These are phyloP conservation scores for Spatholobus suberectus DNA, from an alignment of 306 rosid species.

Conservation along the genomic window DNA sequence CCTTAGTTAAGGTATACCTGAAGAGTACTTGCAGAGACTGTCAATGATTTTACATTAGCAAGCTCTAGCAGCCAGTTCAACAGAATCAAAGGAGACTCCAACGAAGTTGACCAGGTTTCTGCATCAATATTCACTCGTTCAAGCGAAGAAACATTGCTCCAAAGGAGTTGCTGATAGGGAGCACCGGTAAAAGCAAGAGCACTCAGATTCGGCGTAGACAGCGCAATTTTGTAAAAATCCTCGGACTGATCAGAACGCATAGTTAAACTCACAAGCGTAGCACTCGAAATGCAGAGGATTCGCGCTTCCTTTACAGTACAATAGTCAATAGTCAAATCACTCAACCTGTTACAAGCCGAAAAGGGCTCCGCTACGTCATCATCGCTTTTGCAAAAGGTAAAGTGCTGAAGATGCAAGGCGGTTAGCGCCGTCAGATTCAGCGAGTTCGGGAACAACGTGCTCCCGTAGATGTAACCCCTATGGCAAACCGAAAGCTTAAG, in stretches of 20 bases:
- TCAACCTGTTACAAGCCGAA: background rate
- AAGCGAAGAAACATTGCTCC: slow-evolving; percentile 29
- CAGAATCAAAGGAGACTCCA: slow-evolving; percentile 1
- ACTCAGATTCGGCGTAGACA: slow-evolving; percentile 8
- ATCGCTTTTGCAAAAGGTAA: background rate
- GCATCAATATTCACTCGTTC: slow-evolving; percentile 24
- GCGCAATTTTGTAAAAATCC: background rate
- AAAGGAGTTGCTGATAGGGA: background rate
- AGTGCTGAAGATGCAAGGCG: slow-evolving; percentile 6
- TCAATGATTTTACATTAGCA: slow-evolving; percentile 10
- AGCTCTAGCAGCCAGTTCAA: slow-evolving; percentile 10
- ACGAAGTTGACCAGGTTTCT: background rate
- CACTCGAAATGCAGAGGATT: slow-evolving; percentile 12
- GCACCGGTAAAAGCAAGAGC: background rate
- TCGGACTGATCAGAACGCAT: background rate
- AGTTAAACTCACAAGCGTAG: background rate
- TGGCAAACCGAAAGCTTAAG: background rate
- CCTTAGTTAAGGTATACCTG: slow-evolving; percentile 9
- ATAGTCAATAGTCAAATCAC: background rate
- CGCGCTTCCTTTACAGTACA: background rate
- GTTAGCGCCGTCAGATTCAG: slow-evolving; percentile 15
- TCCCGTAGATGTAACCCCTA: background rate
- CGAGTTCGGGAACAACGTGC: slow-evolving; percentile 1
- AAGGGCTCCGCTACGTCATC: slow-evolving; percentile 1
- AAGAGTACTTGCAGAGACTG: slow-evolving; percentile 17